Conservation (phyloP, 306 rosid species). For the Biancaea sappan region DNA sequence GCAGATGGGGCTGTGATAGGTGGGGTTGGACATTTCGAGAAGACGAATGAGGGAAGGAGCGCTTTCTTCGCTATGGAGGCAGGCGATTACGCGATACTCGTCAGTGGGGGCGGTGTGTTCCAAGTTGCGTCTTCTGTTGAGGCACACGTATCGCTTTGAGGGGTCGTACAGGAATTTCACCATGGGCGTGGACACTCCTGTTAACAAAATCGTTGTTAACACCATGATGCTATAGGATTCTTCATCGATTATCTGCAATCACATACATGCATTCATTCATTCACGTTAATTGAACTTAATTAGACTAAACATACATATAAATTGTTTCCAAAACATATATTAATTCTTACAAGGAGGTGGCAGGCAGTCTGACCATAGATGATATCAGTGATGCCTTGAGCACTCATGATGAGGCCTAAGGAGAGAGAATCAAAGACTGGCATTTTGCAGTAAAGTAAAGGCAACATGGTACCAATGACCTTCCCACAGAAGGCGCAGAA, state of each 20-base stretch:
- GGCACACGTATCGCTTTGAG: conserved; percentile 45
- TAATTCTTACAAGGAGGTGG: conserved; percentile 40
- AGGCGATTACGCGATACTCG: conserved; percentile 49
- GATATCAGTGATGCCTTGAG: conserved; percentile 59
- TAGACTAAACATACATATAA: neutral
- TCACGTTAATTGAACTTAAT: neutral
- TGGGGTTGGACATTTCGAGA: conserved; percentile 55
- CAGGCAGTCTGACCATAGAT: conserved; percentile 35
- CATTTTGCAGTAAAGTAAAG: conserved; percentile 56
- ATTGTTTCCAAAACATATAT: too few species aligned
- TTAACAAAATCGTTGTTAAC: conserved; percentile 43
- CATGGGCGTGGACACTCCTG: conserved; percentile 43
- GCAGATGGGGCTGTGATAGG: conserved; percentile 44
- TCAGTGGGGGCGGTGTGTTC: conserved; percentile 36
- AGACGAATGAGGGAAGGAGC: conserved; percentile 55
- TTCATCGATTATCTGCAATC: conserved; percentile 54
- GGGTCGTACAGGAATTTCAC: conserved; percentile 58
- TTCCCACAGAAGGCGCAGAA: conserved; percentile 44
- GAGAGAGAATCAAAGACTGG: conserved; percentile 42
- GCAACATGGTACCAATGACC: conserved; percentile 53
- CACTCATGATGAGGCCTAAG: conserved; percentile 55
- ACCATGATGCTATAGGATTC: conserved; percentile 38
- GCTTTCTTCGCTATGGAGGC: conserved; percentile 48
- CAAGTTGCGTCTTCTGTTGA: conserved; percentile 43
- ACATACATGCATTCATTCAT: neutral